Evolutionary conservation across 2,329 filamentous ascomycete species (phyloP).

Genomic region (Xylariales sp.): DNA sequence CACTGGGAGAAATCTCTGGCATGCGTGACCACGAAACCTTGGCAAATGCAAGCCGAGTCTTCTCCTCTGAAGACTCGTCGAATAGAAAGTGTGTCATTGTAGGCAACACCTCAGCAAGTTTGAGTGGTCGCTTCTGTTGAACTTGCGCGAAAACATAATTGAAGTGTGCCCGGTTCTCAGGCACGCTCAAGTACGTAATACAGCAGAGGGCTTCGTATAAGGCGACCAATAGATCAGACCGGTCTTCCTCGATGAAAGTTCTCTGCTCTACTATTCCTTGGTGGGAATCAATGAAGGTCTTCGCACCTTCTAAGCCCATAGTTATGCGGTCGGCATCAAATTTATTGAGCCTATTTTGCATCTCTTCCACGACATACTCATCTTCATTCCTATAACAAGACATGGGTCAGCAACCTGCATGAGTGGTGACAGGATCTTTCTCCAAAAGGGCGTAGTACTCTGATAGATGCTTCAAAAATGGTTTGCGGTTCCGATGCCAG

Average conservation of each 20-base stretch:
- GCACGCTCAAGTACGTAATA: constrained; percentile 65
- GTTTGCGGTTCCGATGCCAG: constrained; percentile 67
- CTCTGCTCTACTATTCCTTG: constrained; percentile 32
- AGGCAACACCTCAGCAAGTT: constrained; percentile 69
- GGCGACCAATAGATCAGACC: constrained; percentile 64
- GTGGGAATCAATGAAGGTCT: constrained; percentile 43
- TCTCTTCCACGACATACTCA: constrained; percentile 45
- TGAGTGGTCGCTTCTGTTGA: constrained; percentile 74
- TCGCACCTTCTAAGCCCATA: constrained; percentile 52
- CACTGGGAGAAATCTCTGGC: constrained; percentile 59
- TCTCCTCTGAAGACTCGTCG: constrained; percentile 49
- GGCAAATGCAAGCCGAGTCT: constrained; percentile 63
- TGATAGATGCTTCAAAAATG: constrained; percentile 57
- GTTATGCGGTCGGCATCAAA: constrained; percentile 60
- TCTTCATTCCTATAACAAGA: constrained; percentile 24
- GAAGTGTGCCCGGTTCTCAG: constrained; percentile 56
- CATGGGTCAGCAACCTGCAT: not conserved
- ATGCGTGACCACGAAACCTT: constrained; percentile 61
- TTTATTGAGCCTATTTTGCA: constrained; percentile 53
- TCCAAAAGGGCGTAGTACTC: no score
- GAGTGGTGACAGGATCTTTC: not conserved
- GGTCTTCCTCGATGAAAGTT: constrained; percentile 35
- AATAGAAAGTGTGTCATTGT: constrained; percentile 85
- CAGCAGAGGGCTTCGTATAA: constrained; percentile 89
- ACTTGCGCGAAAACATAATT: constrained; percentile 79